Conservation (phyloP, 1,284 basidiomycete genomes). For the Peniophora sp. region DNA sequence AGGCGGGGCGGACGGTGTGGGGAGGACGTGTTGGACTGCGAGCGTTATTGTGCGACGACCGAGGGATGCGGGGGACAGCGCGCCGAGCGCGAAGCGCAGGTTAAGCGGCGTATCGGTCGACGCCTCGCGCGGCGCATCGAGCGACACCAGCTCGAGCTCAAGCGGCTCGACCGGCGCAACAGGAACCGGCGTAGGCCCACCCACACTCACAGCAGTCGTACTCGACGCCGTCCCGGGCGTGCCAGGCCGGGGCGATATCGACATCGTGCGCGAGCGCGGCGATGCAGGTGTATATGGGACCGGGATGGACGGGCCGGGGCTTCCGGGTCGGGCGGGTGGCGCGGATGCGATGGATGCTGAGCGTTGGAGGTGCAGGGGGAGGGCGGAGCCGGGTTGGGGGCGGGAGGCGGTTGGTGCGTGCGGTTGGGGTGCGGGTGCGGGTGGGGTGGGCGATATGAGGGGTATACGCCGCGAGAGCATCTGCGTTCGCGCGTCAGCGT, state of each 20-base stretch:
- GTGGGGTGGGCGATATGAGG: slow-evolving; percentile 27
- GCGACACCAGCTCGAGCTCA: slow-evolving; percentile 52
- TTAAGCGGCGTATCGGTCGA: slow-evolving; percentile 49
- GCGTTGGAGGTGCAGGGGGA: slow-evolving; percentile 67
- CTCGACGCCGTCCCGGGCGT: slow-evolving; percentile 31
- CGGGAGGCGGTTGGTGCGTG: slow-evolving; percentile 14
- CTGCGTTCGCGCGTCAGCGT: slow-evolving; percentile 18
- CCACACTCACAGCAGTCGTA: slow-evolving; percentile 8
- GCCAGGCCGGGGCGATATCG: slow-evolving; percentile 30
- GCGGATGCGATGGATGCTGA: slow-evolving; percentile 26
- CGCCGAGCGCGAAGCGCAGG: slow-evolving; percentile 41
- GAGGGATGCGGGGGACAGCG: slow-evolving; percentile 33
- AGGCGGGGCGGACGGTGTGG: slow-evolving; percentile 10
- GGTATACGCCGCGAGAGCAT: slow-evolving; percentile 70
- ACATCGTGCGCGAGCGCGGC: slow-evolving; percentile 35
- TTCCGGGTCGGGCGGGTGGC: slow-evolving; percentile 42
- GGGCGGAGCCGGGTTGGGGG: slow-evolving; percentile 52
- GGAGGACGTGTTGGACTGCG: slow-evolving; percentile 55
- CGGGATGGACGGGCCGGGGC: slow-evolving; percentile 27
- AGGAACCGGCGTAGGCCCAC: slow-evolving; percentile 12
- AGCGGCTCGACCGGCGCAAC: slow-evolving; percentile 33
- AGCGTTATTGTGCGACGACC: slow-evolving; percentile 38
- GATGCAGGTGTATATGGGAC: slow-evolving; percentile 43
- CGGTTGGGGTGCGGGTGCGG: background rate
- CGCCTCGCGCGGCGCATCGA: slow-evolving; percentile 40